These are phyloP conservation scores for Xylariaceae sp. DNA, from an alignment of 2,329 filamentous ascomycete genomes.

Conservation along the genomic window DNA sequence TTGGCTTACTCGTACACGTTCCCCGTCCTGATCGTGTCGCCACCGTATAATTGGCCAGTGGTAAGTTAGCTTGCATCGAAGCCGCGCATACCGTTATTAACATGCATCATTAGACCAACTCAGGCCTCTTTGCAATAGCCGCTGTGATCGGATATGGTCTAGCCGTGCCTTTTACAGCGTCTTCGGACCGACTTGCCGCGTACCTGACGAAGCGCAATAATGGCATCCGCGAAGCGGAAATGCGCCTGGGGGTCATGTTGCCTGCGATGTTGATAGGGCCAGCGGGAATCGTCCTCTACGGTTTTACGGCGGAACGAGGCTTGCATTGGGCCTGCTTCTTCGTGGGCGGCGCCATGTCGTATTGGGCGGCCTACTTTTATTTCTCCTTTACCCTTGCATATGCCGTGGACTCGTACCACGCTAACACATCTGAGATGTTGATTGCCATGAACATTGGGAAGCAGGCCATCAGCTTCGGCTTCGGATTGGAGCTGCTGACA, in stretches of 20 bases:
- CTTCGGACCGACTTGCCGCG: slow-evolving; percentile 44
- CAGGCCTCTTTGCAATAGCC: slow-evolving; percentile 38
- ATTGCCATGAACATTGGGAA: slow-evolving; percentile 62
- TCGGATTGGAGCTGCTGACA: slow-evolving; percentile 53
- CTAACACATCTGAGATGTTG: slow-evolving; percentile 66
- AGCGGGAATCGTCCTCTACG: slow-evolving; percentile 43
- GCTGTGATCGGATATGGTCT: slow-evolving; percentile 44
- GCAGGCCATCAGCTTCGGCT: slow-evolving; percentile 58
- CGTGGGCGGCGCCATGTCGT: slow-evolving; percentile 51
- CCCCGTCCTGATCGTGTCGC: slow-evolving; percentile 45
- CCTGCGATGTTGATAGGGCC: slow-evolving; percentile 40
- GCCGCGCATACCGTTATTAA: not conserved
- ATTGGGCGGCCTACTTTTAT: slow-evolving; percentile 56
- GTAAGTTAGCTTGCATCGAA: slow-evolving; percentile 29
- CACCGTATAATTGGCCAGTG: slow-evolving; percentile 47
- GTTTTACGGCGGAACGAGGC: slow-evolving; percentile 39
- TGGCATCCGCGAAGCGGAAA: slow-evolving; percentile 48
- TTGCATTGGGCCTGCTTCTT: slow-evolving; percentile 53
- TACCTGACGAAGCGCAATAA: slow-evolving; percentile 43
- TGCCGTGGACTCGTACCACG: slow-evolving; percentile 60
- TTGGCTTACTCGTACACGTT: slow-evolving; percentile 52
- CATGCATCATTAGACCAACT: slow-evolving; percentile 29
- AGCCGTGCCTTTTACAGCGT: slow-evolving; percentile 41
- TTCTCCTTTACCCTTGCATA: slow-evolving; percentile 64
- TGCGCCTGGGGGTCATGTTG: slow-evolving; percentile 43